Evolutionary conservation across 352 stramenopile species (phyloP), one percentile per base, ranked within the genome.

Genomic region (Phytophthora uliginosa): DNA sequence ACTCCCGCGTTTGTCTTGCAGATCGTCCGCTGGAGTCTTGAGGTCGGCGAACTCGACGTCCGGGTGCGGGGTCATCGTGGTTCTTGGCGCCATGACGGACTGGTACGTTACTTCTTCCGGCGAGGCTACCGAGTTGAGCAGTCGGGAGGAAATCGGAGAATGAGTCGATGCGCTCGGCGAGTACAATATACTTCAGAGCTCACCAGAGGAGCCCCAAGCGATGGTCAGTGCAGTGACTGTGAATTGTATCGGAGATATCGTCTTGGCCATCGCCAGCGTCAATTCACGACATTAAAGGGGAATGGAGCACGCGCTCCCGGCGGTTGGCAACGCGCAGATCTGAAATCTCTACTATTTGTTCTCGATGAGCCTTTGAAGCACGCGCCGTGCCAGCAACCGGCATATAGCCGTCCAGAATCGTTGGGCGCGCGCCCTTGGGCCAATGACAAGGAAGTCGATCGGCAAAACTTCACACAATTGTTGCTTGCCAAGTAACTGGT

Each of bases 111-210:
- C 26, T 28, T 3, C 26, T 26, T 26, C 24, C 24, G 24, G 24
- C 24, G 12, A 47, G 13, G 53, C 15, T 34, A 38, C 28, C 42
- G 34, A 59, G 34, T 8, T 66, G 48, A 48, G 47, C 15, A 54
- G 53, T 69, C 45, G 53, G 69, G 24, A 60, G 60, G 18, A 74
- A 69, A 69, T 74, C 28, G 53, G 28, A 15, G 53, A 74, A 74
- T 74, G 66, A 69, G 18, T 26, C 26, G 26, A 28, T 28, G 26
- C 36, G 13, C 34, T 15, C n/a, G 7, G 17, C 10, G 17, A 64
- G 33, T 10, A 42, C 38, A 28, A 33, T n/a, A 20, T 24, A 7
- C 34, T 20, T 3, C n/a, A 12, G n/a, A 36, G 34, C n/a, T 38
- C 55, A 61, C 28, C 22, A 51, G 31, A 26, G 36, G 56, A 52